A percentile compares a stretch with the other conserved stretches of the same genome.
Conservation (phyloP, 2,329 filamentous ascomycete genomes). For the Penicillium expansum region DNA sequence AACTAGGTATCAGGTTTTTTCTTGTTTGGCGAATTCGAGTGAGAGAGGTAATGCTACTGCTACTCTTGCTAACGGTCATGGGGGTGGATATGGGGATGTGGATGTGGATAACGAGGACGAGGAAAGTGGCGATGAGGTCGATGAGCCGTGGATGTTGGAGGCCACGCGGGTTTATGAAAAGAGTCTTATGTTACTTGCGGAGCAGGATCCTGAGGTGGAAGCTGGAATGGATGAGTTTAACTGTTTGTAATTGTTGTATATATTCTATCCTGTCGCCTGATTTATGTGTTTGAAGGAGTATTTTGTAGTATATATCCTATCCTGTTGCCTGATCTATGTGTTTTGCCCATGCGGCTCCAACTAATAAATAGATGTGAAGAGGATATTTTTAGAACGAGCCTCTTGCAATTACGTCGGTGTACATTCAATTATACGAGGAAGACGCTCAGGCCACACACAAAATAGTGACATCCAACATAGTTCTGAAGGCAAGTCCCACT, state of each 20-base stretch:
- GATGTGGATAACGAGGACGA: slow-evolving; percentile 44
- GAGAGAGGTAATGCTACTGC: slow-evolving; percentile 26
- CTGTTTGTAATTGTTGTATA: background rate
- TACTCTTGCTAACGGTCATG: background rate
- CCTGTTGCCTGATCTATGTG: background rate
- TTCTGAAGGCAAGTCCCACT: slow-evolving; percentile 1
- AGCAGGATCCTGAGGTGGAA: slow-evolving; percentile 31
- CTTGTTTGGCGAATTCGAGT: slow-evolving; percentile 3
- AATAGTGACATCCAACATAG: background rate
- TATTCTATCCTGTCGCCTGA: background rate
- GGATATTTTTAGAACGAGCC: slow-evolving; percentile 3
- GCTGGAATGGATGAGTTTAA: slow-evolving; percentile 24
- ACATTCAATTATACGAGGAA: background rate
- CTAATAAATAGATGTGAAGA: background rate
- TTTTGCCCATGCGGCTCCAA: too few relatives aligned
- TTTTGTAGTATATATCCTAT: background rate
- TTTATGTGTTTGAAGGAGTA: background rate
- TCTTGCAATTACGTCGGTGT: background rate
- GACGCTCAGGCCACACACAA: slow-evolving; percentile 7
- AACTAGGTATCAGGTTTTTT: slow-evolving; percentile 50
- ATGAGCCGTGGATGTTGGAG: slow-evolving; percentile 59
- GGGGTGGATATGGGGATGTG: slow-evolving; percentile 21
- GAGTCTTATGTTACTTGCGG: slow-evolving; percentile 72
- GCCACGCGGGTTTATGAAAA: slow-evolving; percentile 75
- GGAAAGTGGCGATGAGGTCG: slow-evolving; percentile 47